Conservation (phyloP, 805 yeast genomes). For the Starmera dryadoides region DNA sequence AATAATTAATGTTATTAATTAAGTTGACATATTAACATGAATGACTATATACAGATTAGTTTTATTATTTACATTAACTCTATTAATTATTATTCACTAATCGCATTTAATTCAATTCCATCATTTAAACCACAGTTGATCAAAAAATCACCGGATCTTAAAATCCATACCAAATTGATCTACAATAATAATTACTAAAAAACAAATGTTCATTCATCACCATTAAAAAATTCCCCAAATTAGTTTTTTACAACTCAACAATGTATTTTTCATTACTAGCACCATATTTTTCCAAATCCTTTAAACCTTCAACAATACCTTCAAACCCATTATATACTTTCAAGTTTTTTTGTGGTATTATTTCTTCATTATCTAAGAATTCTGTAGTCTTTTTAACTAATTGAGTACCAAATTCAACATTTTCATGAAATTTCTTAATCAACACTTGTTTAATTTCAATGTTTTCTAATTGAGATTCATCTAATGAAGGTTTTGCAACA, state of each 20-base stretch:
- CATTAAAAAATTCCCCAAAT: no score
- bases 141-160: no score
- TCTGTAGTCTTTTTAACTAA: slow-evolving; percentile 27
- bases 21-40: no score
- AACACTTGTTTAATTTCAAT: slow-evolving; percentile 26
- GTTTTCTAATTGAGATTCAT: slow-evolving; percentile 13
- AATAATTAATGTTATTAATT: no score
- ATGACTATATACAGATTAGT: no score
- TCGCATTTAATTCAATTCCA: no score
- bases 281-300: slow-evolving; percentile 32
- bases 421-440: slow-evolving; percentile 37
- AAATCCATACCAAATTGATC: no score
- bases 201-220: no score
- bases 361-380: slow-evolving; percentile 19
- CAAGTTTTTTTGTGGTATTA: slow-evolving; percentile 28
- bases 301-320: slow-evolving; percentile 27
- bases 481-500: slow-evolving; percentile 28
- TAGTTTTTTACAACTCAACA: slow-evolving; percentile 16
- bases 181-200: no score
- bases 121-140: no score
- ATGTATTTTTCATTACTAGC: slow-evolving; percentile 37
- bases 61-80: no score
- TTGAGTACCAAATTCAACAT: slow-evolving; percentile 27
- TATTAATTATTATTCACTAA: no score
- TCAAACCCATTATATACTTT: slow-evolving; percentile 29